Evolutionary conservation across 441 rosid genomes (phyloP), one percentile per base, ranked within the genome.

Genomic region (Populus hybrid): DNA sequence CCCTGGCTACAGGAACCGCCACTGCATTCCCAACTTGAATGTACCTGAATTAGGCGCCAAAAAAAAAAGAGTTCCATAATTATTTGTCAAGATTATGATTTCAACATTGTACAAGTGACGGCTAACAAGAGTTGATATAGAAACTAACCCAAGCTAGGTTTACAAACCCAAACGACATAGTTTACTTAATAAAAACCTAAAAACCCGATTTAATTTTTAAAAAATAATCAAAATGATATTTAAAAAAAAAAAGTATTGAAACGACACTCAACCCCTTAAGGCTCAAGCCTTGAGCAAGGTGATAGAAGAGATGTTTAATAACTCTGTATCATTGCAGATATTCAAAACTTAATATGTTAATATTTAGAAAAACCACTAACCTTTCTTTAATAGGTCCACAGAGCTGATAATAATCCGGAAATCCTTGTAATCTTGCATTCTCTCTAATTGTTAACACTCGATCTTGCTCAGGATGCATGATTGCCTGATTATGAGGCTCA

Each of bases 401-500:
- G 0, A 91, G 88, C 69, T 84, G 86, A 38, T 91, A 92, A 59
- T 78, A 84, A 35, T 92, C 94, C 0, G 94, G 97, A 40, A 92
- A 94, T 18, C 94, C 97, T 75, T 92, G 94, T 0, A 91, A 82
- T 36, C 95, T 82, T 0, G 95, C 92, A 23, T 92, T 94, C 70
- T 92, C 95, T 1, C 95, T 88, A 26, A 94, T 29, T 0, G 94
- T 31, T 6, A 94, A 76, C 8, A 92, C 95, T 3, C 97, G 86
- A 4, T 92, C 91, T 84, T 94, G 93, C 7, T 23, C 76, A 0
- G 97, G 98, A 64, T 92, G 96, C 31, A 88, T 7, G 64, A 94
- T 91, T 0, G 84, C 89, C 91, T 92, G 94, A 73, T 91, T 92
- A 45, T 94, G 98, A 2, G 97, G 96, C 50, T 90, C 93, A 0